Base-by-base conservation (phyloP, 148 eudicot genomes). In the Polygonum aviculare region DNA sequence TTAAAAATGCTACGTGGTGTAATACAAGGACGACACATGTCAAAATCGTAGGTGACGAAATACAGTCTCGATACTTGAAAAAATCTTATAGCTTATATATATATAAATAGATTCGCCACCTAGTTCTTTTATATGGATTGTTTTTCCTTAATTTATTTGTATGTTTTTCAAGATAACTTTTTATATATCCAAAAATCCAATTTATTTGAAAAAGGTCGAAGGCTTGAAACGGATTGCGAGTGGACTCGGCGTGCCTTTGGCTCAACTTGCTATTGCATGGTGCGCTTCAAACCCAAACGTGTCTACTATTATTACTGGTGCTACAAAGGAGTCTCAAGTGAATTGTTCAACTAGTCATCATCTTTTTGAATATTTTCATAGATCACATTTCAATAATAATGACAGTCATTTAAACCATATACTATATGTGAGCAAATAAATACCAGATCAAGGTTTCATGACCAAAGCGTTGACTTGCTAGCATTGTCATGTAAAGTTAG, bases 261-360 rank as follows among this genome's bases (percentile, higher is more conserved):
- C 98, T 78, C 98, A 92, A 84, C 88, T 94, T 70, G 97, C 98
- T 74, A 94, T 94, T 81, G 98, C 98, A 36, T 94, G 98, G 98
- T 94, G 98, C 85, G 97, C 97, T 79, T 77, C 98, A 67, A 94
- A 94, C 79, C 96, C 97, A 72, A 92, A 94, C 75, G 98, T 94
- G 14, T 94, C 98, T 5, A 92, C 98, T 1, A 97, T 94, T 77
- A 94, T 94, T 55, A 94, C 98, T 77, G 98, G 98, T 70, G 98
- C 98, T 70, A 94, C 98, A 31, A 94, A 92, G 82, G 88, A 86
- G 82, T 39, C 63, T 59, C 98, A 94, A 93, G 98, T 91, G 57
- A 80, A 83, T 79, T 72, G 54, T 51, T 22, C 4, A 9, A 15
- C 12, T 39, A 48, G 33, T 60, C 69, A 3, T 60, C 38, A 31